Evolutionary conservation across 768 basidiomycete genomes (phyloP).

Genomic region (Termitomyces sp.): DNA sequence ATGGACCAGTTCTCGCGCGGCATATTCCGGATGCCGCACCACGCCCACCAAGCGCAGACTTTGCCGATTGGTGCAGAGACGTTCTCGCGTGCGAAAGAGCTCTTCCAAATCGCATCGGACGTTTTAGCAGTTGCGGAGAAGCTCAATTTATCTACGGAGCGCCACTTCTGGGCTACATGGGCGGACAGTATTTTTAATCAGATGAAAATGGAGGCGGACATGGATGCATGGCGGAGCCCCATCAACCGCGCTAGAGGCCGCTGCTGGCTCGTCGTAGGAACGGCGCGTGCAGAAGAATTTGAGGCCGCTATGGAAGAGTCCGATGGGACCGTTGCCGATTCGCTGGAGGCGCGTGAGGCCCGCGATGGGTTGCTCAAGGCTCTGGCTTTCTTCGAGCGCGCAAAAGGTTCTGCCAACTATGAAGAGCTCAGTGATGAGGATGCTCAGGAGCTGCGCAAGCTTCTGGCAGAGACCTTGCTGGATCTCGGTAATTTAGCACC

Average conservation of each 20-base stretch:
- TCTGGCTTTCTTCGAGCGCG: conserved; percentile 35
- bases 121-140: conserved; percentile 58
- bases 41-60: conserved; percentile 11
- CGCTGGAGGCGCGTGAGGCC: conserved; percentile 50
- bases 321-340: conserved; percentile 28
- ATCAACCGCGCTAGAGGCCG: conserved; percentile 45
- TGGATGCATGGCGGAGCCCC: conserved; percentile 41
- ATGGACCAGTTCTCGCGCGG: conserved; percentile 68
- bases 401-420: conserved; percentile 21
- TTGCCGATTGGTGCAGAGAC: conserved; percentile 18
- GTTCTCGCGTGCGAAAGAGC: conserved; percentile 53
- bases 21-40: conserved; percentile 68
- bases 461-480: conserved; percentile 51
- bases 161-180: conserved; percentile 54
- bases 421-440: conserved; percentile 15
- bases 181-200: conserved; percentile 57
- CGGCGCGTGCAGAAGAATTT: conserved; percentile 47
- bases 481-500: conserved; percentile 54
- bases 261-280: conserved; percentile 52
- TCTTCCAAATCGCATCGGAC: conserved; percentile 58
- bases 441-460: conserved; percentile 21
- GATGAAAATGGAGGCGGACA: conserved; percentile 57
- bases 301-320: conserved; percentile 47
- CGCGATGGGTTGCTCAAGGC: conserved; percentile 44
- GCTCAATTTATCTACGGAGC: conserved; percentile 34